Conservation (phyloP, 2,329 filamentous ascomycete species). For the Cercospora zeina region DNA sequence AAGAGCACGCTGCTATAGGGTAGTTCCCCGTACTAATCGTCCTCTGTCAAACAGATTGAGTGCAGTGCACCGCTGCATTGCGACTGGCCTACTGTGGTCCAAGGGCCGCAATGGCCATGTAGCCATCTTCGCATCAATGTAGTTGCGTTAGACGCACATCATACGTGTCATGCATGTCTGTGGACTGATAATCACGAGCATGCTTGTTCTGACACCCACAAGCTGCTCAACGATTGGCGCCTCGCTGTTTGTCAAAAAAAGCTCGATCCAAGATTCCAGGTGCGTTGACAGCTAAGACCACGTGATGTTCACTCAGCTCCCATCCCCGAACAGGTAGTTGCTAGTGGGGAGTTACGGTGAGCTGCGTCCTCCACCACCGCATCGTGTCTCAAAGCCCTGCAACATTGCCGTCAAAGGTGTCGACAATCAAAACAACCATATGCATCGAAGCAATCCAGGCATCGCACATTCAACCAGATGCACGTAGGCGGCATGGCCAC, state of each 20-base stretch:
- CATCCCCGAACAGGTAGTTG: not conserved
- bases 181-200: too few relatives aligned
- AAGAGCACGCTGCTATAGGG: too few relatives aligned
- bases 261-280: not conserved
- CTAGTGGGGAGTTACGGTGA: too few relatives aligned
- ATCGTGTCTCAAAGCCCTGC: not conserved
- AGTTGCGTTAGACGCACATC: too few relatives aligned
- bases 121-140: too few relatives aligned
- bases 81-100: not conserved
- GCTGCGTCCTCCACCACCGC: not conserved
- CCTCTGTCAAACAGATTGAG: too few relatives aligned
- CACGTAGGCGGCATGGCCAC: constrained; percentile 1
- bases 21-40: too few relatives aligned
- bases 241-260: constrained; percentile 6
- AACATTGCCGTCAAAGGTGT: not conserved
- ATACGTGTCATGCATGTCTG: not conserved
- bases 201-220: not conserved
- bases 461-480: not conserved
- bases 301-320: not conserved
- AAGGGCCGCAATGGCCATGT: too few relatives aligned
- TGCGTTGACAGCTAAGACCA: not conserved
- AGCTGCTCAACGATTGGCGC: not conserved
- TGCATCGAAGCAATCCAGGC: not conserved
- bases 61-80: not conserved
- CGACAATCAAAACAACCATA: not conserved